Evolutionary conservation across 2,329 filamentous ascomycete species (phyloP), one percentile per base, ranked within the genome.

Genomic region (Neofusicoccum umdonicola): DNA sequence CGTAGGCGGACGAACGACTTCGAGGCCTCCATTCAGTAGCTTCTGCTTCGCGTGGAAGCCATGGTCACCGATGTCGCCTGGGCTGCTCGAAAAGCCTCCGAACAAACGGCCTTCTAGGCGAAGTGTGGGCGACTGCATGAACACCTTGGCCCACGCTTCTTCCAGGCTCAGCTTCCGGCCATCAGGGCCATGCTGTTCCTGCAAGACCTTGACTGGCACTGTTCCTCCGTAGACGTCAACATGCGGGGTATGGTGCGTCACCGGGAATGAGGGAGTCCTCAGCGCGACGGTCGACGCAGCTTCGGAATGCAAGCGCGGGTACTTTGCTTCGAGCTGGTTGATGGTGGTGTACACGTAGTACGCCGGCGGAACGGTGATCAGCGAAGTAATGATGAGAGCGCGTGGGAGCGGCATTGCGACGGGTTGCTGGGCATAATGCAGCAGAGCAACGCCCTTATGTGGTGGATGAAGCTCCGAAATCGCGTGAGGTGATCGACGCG

Each of bases 1-100:
- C 17, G 52, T 31, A 2, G 62, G 62, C 34, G 62, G 8, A 19
- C 51, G 51, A 3, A 64, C 44, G 31, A 64, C 62, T 3, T 42
- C 52, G 42, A 64, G 31, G 8, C 13, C 17, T 15, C 51, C 62
- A 44, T 64, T 50, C 12, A 64, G 31, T 19, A 64, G 52, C 4
- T 15, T 8, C 34, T 57, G 62, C 2, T 35, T 27, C 13, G 19
- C 19, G 19, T 17, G 62, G 34, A 64, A 57, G 31, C 62, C 62
- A 41, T 35, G 37, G 19, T 64, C 62, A n/a, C 62, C 62, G 19
- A 7, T 11, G 62, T 64, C 62, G 42, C 62, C 62, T 34, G 44
- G 13, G 3, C 37, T 27, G 58, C 12, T 31, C 12, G 42, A 19
- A 22, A 54, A 54, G 51, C 17, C 12, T 42, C 51, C 62, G 41